Base-by-base conservation (phyloP, 345 rosid genomes). In the Mercurialis annua region DNA sequence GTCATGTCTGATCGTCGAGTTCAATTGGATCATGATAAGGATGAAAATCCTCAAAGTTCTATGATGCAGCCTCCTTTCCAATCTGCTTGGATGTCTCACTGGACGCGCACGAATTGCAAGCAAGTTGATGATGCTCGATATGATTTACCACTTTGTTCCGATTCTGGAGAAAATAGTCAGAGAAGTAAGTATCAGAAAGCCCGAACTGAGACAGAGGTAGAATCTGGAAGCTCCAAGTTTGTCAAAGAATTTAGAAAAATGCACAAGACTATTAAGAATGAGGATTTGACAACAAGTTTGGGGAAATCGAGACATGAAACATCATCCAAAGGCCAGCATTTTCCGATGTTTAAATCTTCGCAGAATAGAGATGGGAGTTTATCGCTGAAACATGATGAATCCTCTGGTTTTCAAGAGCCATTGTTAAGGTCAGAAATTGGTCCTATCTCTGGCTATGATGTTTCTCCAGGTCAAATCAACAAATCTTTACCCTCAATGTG, bases 21-120 rank as follows among this genome's bases (percentile, higher is more conserved):
- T 33, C 76, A 59, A 36, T 70, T 80, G 60, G 60, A 66, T 24
- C 49, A 48, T 50, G 79, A 38, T 26, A 64, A 65, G 26, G 68
- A 77, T 54, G 80, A 70, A 49, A 57, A 23, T 4, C 47, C 62
- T 50, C 73, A 70, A 56, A 69, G 69, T 54, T 77, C 85, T 15
- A 51, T 52, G 23, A 77, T 66, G 64, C n/a, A n/a, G n/a, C n/a
- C n/a, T n/a, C 70, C 77, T 62, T 30, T 47, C 73, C 85, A 86
- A 68, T 81, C 86, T 63, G 58, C 58, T 33, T 90, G 96, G 93
- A 82, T 88, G 83, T 85, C 82, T 82, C 96, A 76, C 62, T 87
- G 96, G 92, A 73, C 20, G 59, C 83, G 10, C 17, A 16, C 77
- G 26, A 54, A 71, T 54, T 70, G 40, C 68, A 75, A 69, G 31